Conservation (phyloP, 2,329 filamentous ascomycete species). For the Stachybotrys elegans region DNA sequence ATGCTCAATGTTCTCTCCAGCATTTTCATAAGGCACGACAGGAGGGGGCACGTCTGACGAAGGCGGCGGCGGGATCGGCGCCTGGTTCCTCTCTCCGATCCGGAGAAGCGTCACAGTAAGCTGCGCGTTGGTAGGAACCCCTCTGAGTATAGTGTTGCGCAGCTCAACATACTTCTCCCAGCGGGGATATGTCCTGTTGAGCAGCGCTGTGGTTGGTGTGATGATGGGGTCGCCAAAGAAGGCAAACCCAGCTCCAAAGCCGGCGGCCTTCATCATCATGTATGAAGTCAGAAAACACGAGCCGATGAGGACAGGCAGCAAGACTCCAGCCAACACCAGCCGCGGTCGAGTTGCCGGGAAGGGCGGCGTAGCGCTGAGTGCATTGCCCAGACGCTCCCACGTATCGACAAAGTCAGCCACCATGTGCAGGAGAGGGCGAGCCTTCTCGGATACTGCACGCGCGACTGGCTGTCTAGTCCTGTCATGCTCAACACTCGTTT, state of each 20-base stretch:
- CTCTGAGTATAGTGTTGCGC: constrained; percentile 71
- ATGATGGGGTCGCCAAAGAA: constrained; percentile 81
- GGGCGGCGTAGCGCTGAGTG: constrained; percentile 58
- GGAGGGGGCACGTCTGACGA: constrained; percentile 28
- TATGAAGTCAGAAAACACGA: constrained; percentile 54
- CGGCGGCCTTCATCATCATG: constrained; percentile 58
- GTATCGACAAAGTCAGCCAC: constrained; percentile 43
- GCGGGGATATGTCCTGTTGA: constrained; percentile 59
- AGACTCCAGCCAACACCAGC: constrained; percentile 46
- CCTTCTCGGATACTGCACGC: constrained; percentile 70
- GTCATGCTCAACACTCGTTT: constrained; percentile 45
- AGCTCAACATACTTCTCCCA: constrained; percentile 74
- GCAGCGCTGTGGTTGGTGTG: constrained; percentile 48
- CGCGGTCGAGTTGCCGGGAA: constrained; percentile 52
- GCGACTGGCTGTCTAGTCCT: constrained; percentile 77
- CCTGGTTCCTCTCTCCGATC: constrained; percentile 75
- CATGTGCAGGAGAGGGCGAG: constrained; percentile 64
- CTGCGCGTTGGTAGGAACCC: constrained; percentile 82
- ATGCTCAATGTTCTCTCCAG: constrained; percentile 29
- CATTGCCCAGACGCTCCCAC: constrained; percentile 48
- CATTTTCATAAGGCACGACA: constrained; percentile 37
- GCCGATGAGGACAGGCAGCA: constrained; percentile 46
- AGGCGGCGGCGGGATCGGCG: constrained; percentile 63
- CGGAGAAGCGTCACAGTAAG: constrained; percentile 75
- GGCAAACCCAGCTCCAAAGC: constrained; percentile 63